phyloP scores from a whole-genome alignment of 768 basidiomycete species.

The Trametes sanguinea region DNA sequence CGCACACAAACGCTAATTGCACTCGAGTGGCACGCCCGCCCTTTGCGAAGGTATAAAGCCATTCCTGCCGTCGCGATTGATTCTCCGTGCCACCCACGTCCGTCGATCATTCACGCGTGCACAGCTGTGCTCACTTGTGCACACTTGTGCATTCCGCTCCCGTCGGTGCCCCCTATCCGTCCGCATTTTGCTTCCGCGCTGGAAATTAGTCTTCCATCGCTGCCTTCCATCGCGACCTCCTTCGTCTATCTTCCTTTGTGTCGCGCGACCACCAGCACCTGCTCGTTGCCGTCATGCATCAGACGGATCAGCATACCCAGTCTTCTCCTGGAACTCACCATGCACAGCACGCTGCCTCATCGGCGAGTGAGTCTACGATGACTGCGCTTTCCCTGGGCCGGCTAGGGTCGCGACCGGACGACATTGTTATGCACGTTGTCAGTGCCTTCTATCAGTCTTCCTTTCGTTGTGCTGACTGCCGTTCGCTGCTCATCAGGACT shows the following conservation, averaged over 20 bases:
- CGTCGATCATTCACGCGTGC: background rate
- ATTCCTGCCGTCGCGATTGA: too few species aligned
- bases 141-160: background rate
- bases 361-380: background rate
- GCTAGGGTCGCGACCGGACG: background rate
- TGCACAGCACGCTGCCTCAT: too few species aligned
- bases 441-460: background rate
- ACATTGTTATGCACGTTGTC: background rate
- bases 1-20: too few species aligned
- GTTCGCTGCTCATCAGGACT: background rate
- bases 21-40: too few species aligned
- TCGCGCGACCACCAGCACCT: background rate
- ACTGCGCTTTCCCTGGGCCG: background rate
- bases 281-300: background rate
- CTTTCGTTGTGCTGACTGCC: background rate
- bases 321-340: too few species aligned
- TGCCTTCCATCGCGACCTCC: background rate
- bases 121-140: background rate
- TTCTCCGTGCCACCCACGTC: too few species aligned
- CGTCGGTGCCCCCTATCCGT: background rate
- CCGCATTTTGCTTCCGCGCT: background rate
- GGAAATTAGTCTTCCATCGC: background rate
- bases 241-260: background rate
- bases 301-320: background rate
- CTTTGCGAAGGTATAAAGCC: too few species aligned